Evolutionary conservation across 345 rosid genomes (phyloP), one percentile per base, ranked within the genome.

Genomic region (Euphorbia peplus): DNA sequence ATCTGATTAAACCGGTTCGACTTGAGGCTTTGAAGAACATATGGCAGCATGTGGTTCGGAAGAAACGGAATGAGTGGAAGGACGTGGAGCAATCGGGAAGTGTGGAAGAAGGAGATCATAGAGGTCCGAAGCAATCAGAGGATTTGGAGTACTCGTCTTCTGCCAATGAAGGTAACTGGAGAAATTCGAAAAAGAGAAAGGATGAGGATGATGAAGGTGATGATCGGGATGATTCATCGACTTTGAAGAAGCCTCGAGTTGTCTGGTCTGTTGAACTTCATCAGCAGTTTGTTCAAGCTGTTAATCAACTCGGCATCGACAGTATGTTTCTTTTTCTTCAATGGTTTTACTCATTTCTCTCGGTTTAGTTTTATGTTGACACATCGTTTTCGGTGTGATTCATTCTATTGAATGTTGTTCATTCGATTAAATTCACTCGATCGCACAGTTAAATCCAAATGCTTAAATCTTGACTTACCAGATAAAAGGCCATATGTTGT

Each of bases 171-270:
- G 70, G 76, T 7, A 72, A 48, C 21, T 71, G 80, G 80, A 67
- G 69, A 62, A 76, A 63, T 30, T 67, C 80, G 8, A 76, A 72
- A 69, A 76, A 59, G 69, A 67, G 80, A 62, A 76, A 76, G 26
- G 92, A 88, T 48, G 83, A 85, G 73, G 74, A 76, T 55, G 80
- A 76, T 18, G 80, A 71, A 25, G 53, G 13, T n/a, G 80, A 72
- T 1, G 98, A 93, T 50, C 86, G 89, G 81, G 97, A 93, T 39
- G 98, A 91, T 39, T 56, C 96, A 0, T 89, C 97, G 26, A 77
- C 91, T 1, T 70, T 89, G 63, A 32, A 76, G 76, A 76, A 76
- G 69, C 80, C 76, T 3, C 62, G 80, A 1, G 80, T 76, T 51
- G 80, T 76, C 63, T 76, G 80, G 80, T 76, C 80, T 29, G 80